Conservation (phyloP, 192 early-diverging fungal genomes). For the Cladochytrium replicatum region DNA sequence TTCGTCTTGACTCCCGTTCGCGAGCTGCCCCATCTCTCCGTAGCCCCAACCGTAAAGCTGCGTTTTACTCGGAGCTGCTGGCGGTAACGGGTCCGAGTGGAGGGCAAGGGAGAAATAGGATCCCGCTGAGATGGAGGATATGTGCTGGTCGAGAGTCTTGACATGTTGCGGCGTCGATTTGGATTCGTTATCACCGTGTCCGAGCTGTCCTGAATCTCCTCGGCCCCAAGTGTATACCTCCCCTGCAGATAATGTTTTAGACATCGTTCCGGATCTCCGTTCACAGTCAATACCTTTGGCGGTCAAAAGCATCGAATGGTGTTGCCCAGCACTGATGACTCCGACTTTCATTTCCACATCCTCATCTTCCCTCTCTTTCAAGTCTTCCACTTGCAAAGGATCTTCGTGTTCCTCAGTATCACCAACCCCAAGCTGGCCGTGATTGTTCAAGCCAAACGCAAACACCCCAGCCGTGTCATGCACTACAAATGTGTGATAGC, state of each 20-base stretch:
- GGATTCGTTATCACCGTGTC: constrained; percentile 34
- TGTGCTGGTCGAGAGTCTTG: too few species aligned
- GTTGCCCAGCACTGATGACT: constrained; percentile 71
- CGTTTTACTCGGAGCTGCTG: too few species aligned
- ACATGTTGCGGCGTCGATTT: background rate
- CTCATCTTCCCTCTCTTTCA: constrained; percentile 23
- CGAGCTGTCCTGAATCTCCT: constrained; percentile 73
- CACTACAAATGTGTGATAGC: constrained; percentile 77
- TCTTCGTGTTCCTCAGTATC: constrained; percentile 31
- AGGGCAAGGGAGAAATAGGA: constrained; percentile 4
- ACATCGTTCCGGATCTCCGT: background rate
- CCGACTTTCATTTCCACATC: too few species aligned
- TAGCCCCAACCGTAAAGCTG: constrained; percentile 82
- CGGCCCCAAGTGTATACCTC: constrained; percentile 73
- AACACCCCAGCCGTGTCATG: constrained; percentile 55
- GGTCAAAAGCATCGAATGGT: constrained; percentile 71
- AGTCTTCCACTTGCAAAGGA: constrained; percentile 45
- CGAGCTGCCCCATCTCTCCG: constrained; percentile 74
- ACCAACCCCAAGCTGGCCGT: constrained; percentile 70
- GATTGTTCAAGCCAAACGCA: constrained; percentile 86
- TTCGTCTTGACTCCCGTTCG: constrained; percentile 71
- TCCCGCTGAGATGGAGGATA: background rate
- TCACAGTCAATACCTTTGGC: constrained; percentile 39
- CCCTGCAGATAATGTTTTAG: constrained; percentile 24
- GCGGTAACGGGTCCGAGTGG: too few species aligned